phyloP scores from a whole-genome alignment of 2,329 filamentous ascomycete species.

The Aureobasidium sp. region DNA sequence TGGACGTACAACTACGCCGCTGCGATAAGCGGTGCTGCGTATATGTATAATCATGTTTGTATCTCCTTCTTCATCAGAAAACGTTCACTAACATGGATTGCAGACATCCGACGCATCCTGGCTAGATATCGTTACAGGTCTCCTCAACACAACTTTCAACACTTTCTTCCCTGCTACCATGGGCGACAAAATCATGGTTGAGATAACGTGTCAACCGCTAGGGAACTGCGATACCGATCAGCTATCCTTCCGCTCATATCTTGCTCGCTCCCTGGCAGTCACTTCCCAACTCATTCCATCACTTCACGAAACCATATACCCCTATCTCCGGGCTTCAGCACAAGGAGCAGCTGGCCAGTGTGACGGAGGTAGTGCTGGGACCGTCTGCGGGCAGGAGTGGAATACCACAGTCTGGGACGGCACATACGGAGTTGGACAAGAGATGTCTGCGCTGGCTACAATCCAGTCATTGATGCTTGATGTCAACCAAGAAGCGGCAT shows the following conservation, averaged over 20 bases:
- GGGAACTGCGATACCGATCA: conserved; percentile 75
- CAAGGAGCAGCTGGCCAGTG: conserved; percentile 60
- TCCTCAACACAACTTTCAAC: conserved; percentile 18
- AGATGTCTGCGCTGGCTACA: conserved; percentile 60
- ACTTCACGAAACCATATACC: conserved; percentile 45
- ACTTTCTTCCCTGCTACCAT: conserved; percentile 57
- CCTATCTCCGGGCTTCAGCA: conserved; percentile 57
- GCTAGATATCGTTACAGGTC: conserved; percentile 8
- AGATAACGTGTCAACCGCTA: conserved; percentile 70
- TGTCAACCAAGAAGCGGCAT: neutral
- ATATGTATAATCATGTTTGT: conserved; percentile 57
- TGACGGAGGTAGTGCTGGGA: conserved; percentile 44
- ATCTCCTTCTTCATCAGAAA: too few species aligned
- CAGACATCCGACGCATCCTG: conserved; percentile 1
- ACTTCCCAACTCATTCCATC: conserved; percentile 44
- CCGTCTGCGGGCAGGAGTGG: conserved; percentile 46
- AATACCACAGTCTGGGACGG: conserved; percentile 45
- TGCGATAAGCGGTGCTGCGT: conserved; percentile 60
- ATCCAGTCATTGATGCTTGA: conserved; percentile 33
- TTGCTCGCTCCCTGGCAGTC: conserved; percentile 57
- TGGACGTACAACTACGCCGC: conserved; percentile 59
- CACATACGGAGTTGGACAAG: conserved; percentile 55
- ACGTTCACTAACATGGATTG: neutral
- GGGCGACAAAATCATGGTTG: conserved; percentile 65
- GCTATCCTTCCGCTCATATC: conserved; percentile 75